A percentile compares a stretch with the other conserved stretches of the same genome.
These are phyloP conservation scores for Salix koriyanagi DNA, from an alignment of 345 rosid species.

Conservation along the genomic window DNA sequence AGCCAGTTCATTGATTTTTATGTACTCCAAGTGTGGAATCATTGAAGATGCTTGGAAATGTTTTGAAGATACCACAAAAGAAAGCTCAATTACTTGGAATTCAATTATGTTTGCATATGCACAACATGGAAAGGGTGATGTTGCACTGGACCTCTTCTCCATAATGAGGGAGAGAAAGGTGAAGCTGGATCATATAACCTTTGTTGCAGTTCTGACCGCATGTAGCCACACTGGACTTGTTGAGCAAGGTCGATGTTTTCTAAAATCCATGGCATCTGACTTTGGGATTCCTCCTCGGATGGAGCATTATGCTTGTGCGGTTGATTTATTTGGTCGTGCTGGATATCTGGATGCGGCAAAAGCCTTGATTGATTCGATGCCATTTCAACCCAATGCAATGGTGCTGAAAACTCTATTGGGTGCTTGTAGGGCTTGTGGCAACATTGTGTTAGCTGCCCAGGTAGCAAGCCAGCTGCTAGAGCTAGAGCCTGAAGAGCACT, in stretches of 20 bases:
- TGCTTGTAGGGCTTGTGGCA: conserved; percentile 64
- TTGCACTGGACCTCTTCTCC: conserved; percentile 55
- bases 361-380: conserved; percentile 59
- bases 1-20: conserved; percentile 65
- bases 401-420: conserved; percentile 71
- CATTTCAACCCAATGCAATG: conserved; percentile 59
- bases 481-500: conserved; percentile 68
- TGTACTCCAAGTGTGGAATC: conserved; percentile 77
- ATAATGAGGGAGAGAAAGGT: conserved; percentile 50
- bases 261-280: conserved; percentile 51
- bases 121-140: conserved; percentile 61
- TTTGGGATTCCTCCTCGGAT: conserved; percentile 54
- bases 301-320: conserved; percentile 78
- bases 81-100: conserved; percentile 62
- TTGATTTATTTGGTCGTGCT: conserved; percentile 76
- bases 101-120: conserved; percentile 70
- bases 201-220: conserved; percentile 67
- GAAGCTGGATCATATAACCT: conserved; percentile 64
- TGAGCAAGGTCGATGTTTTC: conserved; percentile 50
- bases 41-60: conserved; percentile 54
- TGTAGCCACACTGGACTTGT: conserved; percentile 71
- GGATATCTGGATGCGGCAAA: conserved; percentile 49
- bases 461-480: conserved; percentile 57
- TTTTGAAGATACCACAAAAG: conserved; percentile 47
- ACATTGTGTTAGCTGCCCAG: conserved; percentile 57